These are phyloP conservation scores for Nadsonia starkeyi-henricii DNA, from an alignment of 1,139 yeast species.

Conservation along the genomic window DNA sequence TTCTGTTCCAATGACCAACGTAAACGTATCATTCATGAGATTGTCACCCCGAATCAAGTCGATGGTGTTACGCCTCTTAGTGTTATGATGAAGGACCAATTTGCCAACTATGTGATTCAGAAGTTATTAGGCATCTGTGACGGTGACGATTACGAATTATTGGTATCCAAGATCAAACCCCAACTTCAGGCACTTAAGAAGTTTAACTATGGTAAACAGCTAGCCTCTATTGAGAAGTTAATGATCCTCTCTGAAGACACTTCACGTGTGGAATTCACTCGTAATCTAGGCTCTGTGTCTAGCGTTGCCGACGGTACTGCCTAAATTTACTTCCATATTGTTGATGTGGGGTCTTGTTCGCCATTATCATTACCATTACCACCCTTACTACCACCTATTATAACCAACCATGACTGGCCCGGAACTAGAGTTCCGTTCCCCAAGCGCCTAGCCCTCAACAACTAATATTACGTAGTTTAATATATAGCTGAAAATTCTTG, in stretches of 20 bases:
- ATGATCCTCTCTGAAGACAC: conserved; percentile 4
- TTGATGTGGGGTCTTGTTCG: too few relatives aligned
- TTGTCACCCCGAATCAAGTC: conserved; percentile 34
- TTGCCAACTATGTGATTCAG: conserved; percentile 93
- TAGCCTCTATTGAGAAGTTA: conserved; percentile 75
- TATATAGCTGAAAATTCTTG: too few relatives aligned
- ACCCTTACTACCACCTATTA: too few relatives aligned
- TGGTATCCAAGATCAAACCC: conserved; percentile 27
- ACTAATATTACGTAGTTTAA: too few relatives aligned
- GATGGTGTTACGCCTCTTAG: conserved; percentile 23
- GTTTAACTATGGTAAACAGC: conserved; percentile 54
- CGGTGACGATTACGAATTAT: conserved; percentile 37
- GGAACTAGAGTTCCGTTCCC: too few relatives aligned
- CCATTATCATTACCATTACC: too few relatives aligned
- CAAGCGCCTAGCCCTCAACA: too few relatives aligned
- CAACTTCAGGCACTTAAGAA: conserved; percentile 28
- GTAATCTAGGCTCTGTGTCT: too few relatives aligned
- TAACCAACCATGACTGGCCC: too few relatives aligned
- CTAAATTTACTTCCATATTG: too few relatives aligned
- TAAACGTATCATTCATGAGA: conserved; percentile 44
- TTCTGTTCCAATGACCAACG: conserved; percentile 56
- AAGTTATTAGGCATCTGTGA: conserved; percentile 75
- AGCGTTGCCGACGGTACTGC: too few relatives aligned
- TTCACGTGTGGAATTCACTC: background rate
- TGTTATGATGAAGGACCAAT: conserved; percentile 93